phyloP scores from a whole-genome alignment of 495 filamentous ascomycete genomes.

The Xylaria bambusicola region DNA sequence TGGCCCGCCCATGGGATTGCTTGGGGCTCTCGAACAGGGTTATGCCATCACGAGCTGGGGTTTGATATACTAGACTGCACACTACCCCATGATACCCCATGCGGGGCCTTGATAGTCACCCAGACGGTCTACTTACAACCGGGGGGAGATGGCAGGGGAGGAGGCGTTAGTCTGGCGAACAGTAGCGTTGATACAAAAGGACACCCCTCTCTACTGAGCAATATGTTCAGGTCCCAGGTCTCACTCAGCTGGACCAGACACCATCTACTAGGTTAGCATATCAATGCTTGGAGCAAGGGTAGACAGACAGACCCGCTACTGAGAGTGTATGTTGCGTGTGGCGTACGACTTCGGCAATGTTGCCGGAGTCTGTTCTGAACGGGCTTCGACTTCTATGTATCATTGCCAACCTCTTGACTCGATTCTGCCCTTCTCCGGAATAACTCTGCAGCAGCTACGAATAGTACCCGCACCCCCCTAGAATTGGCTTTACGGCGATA shows the following conservation, averaged over 20 bases:
- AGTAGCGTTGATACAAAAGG: constrained; percentile 9
- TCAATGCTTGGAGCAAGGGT: not conserved
- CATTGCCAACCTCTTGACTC: too few relatives aligned
- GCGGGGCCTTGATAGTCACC: not conserved
- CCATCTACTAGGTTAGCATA: not conserved
- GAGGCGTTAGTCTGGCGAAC: constrained; percentile 15
- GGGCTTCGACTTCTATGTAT: not conserved
- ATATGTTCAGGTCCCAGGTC: not conserved
- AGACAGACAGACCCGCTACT: not conserved
- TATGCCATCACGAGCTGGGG: constrained; percentile 11
- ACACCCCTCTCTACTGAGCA: not conserved
- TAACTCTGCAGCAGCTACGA: not conserved
- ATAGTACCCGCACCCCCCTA: constrained; percentile 5
- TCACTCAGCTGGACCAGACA: not conserved
- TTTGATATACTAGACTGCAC: constrained; percentile 21
- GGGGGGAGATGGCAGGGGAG: constrained; percentile 1
- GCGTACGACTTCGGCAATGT: not conserved
- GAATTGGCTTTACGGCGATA: constrained; percentile 2
- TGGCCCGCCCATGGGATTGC: constrained; percentile 22
- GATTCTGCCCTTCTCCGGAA: constrained; percentile 2
- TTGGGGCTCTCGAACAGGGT: constrained; percentile 15
- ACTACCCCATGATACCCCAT: constrained; percentile 25
- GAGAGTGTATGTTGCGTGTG: not conserved
- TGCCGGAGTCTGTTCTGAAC: constrained; percentile 3
- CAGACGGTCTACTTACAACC: constrained; percentile 2